A percentile compares a stretch with the other conserved stretches of the same genome.
Conservation (phyloP, 805 yeast genomes). For the Naumovozyma dairenensis region DNA sequence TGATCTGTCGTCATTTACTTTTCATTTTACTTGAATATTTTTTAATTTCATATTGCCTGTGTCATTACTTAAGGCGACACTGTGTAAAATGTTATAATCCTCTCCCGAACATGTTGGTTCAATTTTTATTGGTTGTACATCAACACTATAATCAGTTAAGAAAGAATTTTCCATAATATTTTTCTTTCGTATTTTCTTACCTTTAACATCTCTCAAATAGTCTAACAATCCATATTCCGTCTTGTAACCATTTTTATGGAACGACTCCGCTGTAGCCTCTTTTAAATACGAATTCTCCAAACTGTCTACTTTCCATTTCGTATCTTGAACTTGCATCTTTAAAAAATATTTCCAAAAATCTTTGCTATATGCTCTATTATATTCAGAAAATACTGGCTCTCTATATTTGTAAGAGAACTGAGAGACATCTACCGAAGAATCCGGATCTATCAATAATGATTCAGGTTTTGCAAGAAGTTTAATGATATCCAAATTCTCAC, state of each 20-base stretch:
- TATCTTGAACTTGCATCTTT: constrained; percentile 23
- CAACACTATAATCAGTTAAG: constrained; percentile 1
- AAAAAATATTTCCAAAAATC: constrained; percentile 20
- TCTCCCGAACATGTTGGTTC: too few species aligned
- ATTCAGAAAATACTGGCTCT: constrained; percentile 24
- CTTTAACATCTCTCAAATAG: constrained; percentile 14
- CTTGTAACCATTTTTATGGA: constrained; percentile 6
- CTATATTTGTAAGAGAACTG: constrained; percentile 16
- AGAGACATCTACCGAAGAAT: constrained; percentile 15
- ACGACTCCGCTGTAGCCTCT: constrained; percentile 7
- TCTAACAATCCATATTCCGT: constrained; percentile 17
- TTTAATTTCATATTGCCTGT: too few species aligned
- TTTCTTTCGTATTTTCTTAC: constrained; percentile 13
- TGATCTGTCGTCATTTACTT: too few species aligned
- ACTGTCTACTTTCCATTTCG: constrained; percentile 16
- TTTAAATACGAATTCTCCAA: constrained; percentile 19
- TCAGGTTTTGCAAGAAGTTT: constrained; percentile 37
- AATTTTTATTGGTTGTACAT: constrained; percentile 2
- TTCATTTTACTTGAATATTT: too few species aligned
- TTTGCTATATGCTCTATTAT: constrained; percentile 21
- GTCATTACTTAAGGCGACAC: too few species aligned
- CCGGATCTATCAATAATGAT: constrained; percentile 12
- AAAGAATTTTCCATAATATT: constrained; percentile 14
- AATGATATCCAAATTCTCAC: constrained; percentile 62
- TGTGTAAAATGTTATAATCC: too few species aligned